Base-by-base conservation (phyloP, 2,329 filamentous ascomycete genomes). In the Canariomyces notabilis region DNA sequence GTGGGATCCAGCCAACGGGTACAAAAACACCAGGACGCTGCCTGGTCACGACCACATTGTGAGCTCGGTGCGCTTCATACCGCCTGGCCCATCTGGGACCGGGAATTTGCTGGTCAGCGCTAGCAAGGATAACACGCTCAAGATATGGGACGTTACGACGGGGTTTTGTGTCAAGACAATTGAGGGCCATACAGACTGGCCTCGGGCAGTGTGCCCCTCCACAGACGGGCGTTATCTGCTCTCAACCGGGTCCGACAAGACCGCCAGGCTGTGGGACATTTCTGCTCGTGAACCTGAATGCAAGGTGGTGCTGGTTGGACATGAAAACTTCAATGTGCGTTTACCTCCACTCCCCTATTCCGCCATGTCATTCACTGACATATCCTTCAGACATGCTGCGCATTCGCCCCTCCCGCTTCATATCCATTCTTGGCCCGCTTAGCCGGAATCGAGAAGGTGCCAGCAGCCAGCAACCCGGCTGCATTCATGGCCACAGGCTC, bases 11-110 rank as follows among this genome's bases (percentile, higher is more conserved):
- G 77, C 82, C 33, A 85, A 95, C 61, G 87, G 91, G 49, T 96
- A 96, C 71, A 94, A 95, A 65, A 95, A 95, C 62, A 95, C 94
- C 48, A 80, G 89, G 43, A 96, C 90, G 1, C 73, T 96, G n/a
- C 85, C 87, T 1, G 90, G 91, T 5, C 90, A 96, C 65, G 90
- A 96, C 57, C 90, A 96, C 64, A 93, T 84, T 55, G 87, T 96
- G 42, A 91, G 86, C 57, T 83, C 87, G 2, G 82, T 96, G 31
- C 82, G 89, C 6, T 96, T 96, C 64, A 83, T 95, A 22, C 88
- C 89, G 2, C 87, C 83, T 8, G 87, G 87, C 16, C 84, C 85
- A n/a, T 83, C 85, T 1, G 75, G 81, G 14, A 87, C 85, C 1
- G 85, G 85, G 19, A 94, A 95, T 59, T 75, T 95, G 15, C 76